Conservation (phyloP, 2,329 filamentous ascomycete species). For the Talaromyces sp. region DNA sequence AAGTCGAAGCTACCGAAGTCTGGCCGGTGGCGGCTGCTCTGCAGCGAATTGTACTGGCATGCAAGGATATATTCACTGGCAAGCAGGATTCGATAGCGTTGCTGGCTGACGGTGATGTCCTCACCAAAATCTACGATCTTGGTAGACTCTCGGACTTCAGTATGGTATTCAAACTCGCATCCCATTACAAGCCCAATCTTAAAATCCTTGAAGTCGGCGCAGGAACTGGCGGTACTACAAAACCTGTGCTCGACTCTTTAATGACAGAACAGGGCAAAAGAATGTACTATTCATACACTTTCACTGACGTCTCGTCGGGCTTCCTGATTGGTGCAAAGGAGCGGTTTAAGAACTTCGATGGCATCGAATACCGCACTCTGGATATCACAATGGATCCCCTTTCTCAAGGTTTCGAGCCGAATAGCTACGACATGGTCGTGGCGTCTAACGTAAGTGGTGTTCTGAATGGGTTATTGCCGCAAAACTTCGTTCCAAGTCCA, state of each 20-base stretch:
- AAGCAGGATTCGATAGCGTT: too few relatives aligned
- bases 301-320: conserved; percentile 17
- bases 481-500: too few relatives aligned
- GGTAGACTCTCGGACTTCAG: background rate
- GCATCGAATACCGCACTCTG: conserved; percentile 19
- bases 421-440: conserved; percentile 22
- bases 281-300: conserved; percentile 13
- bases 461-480: too few relatives aligned
- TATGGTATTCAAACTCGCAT: too few relatives aligned
- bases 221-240: conserved; percentile 19
- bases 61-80: too few relatives aligned
- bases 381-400: conserved; percentile 20
- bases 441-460: conserved; percentile 17
- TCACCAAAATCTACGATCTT: too few relatives aligned
- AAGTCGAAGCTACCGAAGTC: too few relatives aligned
- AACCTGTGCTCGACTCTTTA: background rate
- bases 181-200: too few relatives aligned
- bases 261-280: background rate
- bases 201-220: conserved; percentile 19
- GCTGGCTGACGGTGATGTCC: too few relatives aligned
- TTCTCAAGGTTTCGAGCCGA: conserved; percentile 19
- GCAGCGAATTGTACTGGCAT: too few relatives aligned
- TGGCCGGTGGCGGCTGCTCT: too few relatives aligned
- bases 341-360: conserved; percentile 21
- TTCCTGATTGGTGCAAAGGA: conserved; percentile 24